Evolutionary conservation across 106 monocot genomes (phyloP).

Genomic region (Iris macrosiphon): DNA sequence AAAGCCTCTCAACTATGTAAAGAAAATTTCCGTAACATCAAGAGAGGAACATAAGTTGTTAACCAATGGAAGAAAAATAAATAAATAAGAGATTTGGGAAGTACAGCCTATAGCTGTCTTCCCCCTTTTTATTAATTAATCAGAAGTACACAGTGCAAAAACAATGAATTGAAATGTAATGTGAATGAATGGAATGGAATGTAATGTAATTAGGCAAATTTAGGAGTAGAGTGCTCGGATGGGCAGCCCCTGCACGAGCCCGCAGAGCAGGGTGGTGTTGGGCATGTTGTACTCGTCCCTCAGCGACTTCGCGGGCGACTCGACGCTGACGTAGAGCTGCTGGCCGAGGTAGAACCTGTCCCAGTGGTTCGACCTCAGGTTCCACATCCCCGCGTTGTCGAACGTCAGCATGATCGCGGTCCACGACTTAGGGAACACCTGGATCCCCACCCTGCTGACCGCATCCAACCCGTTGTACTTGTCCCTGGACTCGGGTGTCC

Average conservation of each 20-base stretch:
- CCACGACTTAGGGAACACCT: conserved; percentile 49
- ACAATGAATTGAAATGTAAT: too few species aligned
- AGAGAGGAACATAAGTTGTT: too few species aligned
- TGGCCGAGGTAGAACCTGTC: conserved; percentile 49
- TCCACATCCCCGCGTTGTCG: conserved; percentile 59
- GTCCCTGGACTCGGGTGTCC: conserved; percentile 24
- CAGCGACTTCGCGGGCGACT: conserved; percentile 33
- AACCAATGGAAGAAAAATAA: too few species aligned
- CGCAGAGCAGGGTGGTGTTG: conserved; percentile 23
- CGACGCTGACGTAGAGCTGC: conserved; percentile 70
- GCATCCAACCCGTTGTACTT: conserved; percentile 42
- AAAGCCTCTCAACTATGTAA: too few species aligned
- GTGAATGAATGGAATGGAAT: too few species aligned
- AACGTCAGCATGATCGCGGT: conserved; percentile 47
- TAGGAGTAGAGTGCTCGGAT: conserved; percentile 25
- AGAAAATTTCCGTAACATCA: too few species aligned
- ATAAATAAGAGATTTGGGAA: too few species aligned
- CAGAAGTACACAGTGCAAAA: too few species aligned
- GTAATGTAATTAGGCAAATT: too few species aligned
- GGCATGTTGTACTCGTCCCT: conserved; percentile 49
- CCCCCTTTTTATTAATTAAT: too few species aligned
- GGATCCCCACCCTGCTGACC: conserved; percentile 54
- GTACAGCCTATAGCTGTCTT: too few species aligned
- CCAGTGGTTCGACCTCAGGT: conserved; percentile 37
- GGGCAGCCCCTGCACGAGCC: conserved; percentile 20